phyloP scores from a whole-genome alignment of 2,329 filamentous ascomycete genomes.

The Hymenoscyphus scutula region DNA sequence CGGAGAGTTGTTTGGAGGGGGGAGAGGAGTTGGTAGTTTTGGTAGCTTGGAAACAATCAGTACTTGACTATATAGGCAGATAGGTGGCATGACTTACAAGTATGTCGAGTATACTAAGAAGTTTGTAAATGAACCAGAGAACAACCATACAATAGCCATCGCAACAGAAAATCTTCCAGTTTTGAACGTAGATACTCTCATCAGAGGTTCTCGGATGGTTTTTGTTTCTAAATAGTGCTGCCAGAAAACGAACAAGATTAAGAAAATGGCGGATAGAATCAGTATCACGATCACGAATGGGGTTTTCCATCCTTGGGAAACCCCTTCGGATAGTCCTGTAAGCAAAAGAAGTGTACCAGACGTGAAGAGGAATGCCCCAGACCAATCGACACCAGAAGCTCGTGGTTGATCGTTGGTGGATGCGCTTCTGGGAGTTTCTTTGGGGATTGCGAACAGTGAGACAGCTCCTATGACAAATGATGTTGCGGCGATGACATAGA shows the following conservation, averaged over 20 bases:
- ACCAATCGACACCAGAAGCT: constrained; percentile 59
- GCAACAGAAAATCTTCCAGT: constrained; percentile 59
- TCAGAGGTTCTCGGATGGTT: constrained; percentile 53
- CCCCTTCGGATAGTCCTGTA: constrained; percentile 67
- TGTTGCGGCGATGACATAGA: constrained; percentile 62
- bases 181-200: constrained; percentile 64
- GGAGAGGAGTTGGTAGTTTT: constrained; percentile 61
- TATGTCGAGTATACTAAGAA: constrained; percentile 67
- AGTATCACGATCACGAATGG: constrained; percentile 53
- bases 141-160: constrained; percentile 63
- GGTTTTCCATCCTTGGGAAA: constrained; percentile 64
- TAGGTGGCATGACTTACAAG: constrained; percentile 36
- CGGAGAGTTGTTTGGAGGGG: constrained; percentile 66
- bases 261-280: constrained; percentile 56
- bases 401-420: constrained; percentile 13
- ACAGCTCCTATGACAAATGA: constrained; percentile 55
- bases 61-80: no score
- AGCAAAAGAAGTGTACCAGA: constrained; percentile 59
- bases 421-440: constrained; percentile 39
- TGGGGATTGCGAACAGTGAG: constrained; percentile 59
- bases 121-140: constrained; percentile 67
- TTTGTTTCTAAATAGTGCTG: constrained; percentile 57
- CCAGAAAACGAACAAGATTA: constrained; percentile 14
- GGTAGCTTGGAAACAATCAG: constrained; percentile 46
- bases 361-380: constrained; percentile 63